Conservation (phyloP, 371 early-diverging fungal species). For the Syncephalastrum sp. region DNA sequence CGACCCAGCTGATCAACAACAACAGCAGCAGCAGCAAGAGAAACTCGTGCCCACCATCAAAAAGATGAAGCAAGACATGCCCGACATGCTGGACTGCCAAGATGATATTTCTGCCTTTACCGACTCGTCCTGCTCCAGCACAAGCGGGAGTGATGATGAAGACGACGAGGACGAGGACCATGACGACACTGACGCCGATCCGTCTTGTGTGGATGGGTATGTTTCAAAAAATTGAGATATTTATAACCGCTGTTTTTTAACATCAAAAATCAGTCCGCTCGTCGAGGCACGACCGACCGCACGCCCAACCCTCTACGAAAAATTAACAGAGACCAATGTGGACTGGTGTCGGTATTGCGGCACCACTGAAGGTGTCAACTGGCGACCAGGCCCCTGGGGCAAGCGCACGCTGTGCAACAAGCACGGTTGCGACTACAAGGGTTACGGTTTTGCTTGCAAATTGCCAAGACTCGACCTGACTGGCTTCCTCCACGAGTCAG, state of each 20-base stretch:
- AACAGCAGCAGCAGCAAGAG: constrained; percentile 7
- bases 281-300: constrained; percentile 18
- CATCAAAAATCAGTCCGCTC: constrained; percentile 7
- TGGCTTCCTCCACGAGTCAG: constrained; percentile 70
- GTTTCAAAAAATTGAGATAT: too few species aligned
- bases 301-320: constrained; percentile 63
- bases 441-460: constrained; percentile 90
- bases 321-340: constrained; percentile 60
- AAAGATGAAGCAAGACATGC: too few species aligned
- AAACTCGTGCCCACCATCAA: not conserved
- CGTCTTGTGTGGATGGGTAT: too few species aligned
- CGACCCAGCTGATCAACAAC: not conserved
- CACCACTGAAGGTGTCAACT: constrained; percentile 89
- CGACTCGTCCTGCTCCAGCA: not conserved
- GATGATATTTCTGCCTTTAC: too few species aligned
- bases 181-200: constrained; percentile 6
- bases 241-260: too few species aligned
- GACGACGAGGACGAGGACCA: constrained; percentile 7
- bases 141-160: constrained; percentile 5
- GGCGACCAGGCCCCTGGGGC: constrained; percentile 95
- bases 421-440: constrained; percentile 94
- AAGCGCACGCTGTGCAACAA: constrained; percentile 94
- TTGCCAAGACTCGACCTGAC: constrained; percentile 83
- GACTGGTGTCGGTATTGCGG: constrained; percentile 96
- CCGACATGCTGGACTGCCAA: too few species aligned